Percentiles rank a stretch among this genome's conserved stretches.
Conservation (phyloP, 2,329 filamentous ascomycete species). For the Pyrenophora graminea region DNA sequence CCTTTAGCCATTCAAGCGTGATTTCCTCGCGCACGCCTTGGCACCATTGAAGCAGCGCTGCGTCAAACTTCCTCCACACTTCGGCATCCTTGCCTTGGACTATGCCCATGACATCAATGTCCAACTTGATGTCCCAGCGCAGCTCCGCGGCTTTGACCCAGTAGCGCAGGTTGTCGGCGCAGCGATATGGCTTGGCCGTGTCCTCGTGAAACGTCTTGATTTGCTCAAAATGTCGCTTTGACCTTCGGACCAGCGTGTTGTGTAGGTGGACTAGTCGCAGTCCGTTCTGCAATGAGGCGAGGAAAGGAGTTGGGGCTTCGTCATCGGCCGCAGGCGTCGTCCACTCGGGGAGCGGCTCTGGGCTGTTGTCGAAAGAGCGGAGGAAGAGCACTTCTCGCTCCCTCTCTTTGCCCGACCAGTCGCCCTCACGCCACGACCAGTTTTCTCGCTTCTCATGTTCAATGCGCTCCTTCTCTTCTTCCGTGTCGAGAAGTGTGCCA, state of each 20-base stretch:
- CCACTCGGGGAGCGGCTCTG: slow-evolving; percentile 69
- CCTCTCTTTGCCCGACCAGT: slow-evolving; percentile 73
- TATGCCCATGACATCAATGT: slow-evolving; percentile 82
- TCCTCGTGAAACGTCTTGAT: slow-evolving; percentile 92
- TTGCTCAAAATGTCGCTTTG: slow-evolving; percentile 81
- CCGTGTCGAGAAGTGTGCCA: slow-evolving; percentile 72
- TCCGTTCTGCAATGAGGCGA: slow-evolving; percentile 75
- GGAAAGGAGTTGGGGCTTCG: slow-evolving; percentile 71
- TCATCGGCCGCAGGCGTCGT: slow-evolving; percentile 59
- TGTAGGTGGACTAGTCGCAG: slow-evolving; percentile 82
- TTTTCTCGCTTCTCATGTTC: slow-evolving; percentile 72
- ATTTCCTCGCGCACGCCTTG: slow-evolving; percentile 81
- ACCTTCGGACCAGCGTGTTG: slow-evolving; percentile 85
- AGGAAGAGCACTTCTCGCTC: slow-evolving; percentile 84
- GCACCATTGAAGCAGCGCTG: slow-evolving; percentile 82
- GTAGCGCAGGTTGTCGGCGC: slow-evolving; percentile 89
- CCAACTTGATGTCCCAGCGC: slow-evolving; percentile 84
- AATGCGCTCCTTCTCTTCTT: slow-evolving; percentile 75
- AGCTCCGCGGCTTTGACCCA: slow-evolving; percentile 97
- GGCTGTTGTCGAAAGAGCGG: slow-evolving; percentile 68
- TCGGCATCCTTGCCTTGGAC: slow-evolving; percentile 73
- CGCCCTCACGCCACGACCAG: slow-evolving; percentile 80
- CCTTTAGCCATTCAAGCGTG: slow-evolving; percentile 67
- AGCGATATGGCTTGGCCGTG: slow-evolving; percentile 90
- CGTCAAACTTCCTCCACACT: slow-evolving; percentile 81